Base-by-base conservation (phyloP, 2,329 filamentous ascomycete genomes). In the Diaporthe batatas region DNA sequence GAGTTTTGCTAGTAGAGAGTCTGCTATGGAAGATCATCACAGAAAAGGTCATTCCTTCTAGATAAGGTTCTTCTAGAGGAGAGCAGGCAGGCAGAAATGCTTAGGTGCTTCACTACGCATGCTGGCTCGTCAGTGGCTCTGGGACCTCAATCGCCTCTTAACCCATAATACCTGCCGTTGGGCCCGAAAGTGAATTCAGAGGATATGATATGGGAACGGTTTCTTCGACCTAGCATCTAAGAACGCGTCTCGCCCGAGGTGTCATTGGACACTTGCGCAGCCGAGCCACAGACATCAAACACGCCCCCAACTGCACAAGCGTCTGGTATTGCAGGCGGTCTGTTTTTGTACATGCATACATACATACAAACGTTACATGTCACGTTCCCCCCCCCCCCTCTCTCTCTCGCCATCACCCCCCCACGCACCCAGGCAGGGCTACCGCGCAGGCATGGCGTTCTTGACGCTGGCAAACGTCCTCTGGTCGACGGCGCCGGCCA, bases 391-490 rank as follows among this genome's bases (percentile, higher is more conserved):
- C 39, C 39, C 14, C 47, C 57, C 2, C 29, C 29, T 5, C 29
- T 29, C 49, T 8, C 32, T 71, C 68, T 80, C 78, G 98, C 85
- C 94, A 88, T 78, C 94, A 91, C 89, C 8, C 23, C 4, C 36
- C 39, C 29, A 32, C 21, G 44, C 5, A 39, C 34, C 6, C 47
- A 18, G 47, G 14, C 39, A 21, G 6, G 44, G 44, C 62, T 73
- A 74, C 65, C 68, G 71, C 49, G 70, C 36, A 8, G 73, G 67
- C 84, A 98, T 88, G 92, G 98, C 96, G 81, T 96, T 94, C 84
- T 89, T 91, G 75, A 98, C 89, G 72, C 88, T 88, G 75, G 85
- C 88, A 86, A 91, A 98, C 84, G 98, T 98, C 72, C 89, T 86
- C 5, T 83, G 82, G 36, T 88, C 83, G 57, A 98, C 88, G 75